These are phyloP conservation scores for Stachybotrys elegans DNA, from an alignment of 2,329 filamentous ascomycete genomes.

Conservation along the genomic window DNA sequence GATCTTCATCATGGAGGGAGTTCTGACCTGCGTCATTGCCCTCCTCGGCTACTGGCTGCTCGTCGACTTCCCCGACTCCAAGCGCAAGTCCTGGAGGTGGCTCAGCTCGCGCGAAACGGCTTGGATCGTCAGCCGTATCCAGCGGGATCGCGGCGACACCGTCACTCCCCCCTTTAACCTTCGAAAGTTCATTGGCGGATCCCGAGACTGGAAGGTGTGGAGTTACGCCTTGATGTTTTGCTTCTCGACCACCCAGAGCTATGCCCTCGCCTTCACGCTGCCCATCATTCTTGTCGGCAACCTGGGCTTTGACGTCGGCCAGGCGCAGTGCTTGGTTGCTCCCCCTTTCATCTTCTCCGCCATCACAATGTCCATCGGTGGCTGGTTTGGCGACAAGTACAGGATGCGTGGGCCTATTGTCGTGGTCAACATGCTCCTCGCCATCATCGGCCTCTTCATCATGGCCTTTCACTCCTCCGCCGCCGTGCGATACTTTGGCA, in stretches of 20 bases:
- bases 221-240: conserved; percentile 56
- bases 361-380: conserved; percentile 54
- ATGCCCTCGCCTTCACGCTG: conserved; percentile 74
- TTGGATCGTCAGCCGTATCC: conserved; percentile 50
- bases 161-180: conserved; percentile 48
- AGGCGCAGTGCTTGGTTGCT: conserved; percentile 65
- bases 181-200: conserved; percentile 39
- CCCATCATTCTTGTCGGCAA: conserved; percentile 63
- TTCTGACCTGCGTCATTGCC: conserved; percentile 49
- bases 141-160: conserved; percentile 53
- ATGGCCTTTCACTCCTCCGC: conserved; percentile 60
- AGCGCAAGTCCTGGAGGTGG: conserved; percentile 46
- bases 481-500: conserved; percentile 63
- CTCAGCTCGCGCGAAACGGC: conserved; percentile 43
- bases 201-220: conserved; percentile 55
- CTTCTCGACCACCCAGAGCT: conserved; percentile 65
- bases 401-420: conserved; percentile 62
- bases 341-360: conserved; percentile 64
- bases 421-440: conserved; percentile 58
- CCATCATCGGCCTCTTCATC: conserved; percentile 65
- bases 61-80: conserved; percentile 59
- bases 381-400: conserved; percentile 63
- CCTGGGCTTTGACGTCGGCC: conserved; percentile 60
- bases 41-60: conserved; percentile 50
- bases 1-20: conserved; percentile 57